Percentiles rank a stretch among this genome's conserved stretches.
Conservation (phyloP, 345 rosid species). For the Lepidium didymum region DNA sequence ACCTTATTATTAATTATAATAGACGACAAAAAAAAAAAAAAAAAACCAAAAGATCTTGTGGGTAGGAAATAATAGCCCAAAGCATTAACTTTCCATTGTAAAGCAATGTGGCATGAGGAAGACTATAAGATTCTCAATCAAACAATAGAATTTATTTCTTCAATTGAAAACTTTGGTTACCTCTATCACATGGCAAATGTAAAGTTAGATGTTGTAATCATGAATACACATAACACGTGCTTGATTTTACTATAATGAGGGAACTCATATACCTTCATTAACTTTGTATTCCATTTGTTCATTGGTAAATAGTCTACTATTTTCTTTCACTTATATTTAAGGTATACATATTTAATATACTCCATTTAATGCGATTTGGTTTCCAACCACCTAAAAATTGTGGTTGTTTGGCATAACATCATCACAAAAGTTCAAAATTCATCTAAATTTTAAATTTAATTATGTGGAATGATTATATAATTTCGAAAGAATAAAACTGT, state of each 20-base stretch:
- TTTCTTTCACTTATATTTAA: background rate
- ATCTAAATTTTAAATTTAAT: too few species aligned
- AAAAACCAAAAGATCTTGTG: background rate
- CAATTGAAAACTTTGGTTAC: constrained; percentile 17
- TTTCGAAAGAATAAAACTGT: too few species aligned
- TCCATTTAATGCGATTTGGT: background rate
- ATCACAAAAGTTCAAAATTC: too few species aligned
- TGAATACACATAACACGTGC: background rate
- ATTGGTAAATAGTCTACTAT: background rate
- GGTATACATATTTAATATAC: background rate
- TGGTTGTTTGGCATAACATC: background rate
- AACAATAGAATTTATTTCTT: constrained; percentile 1
- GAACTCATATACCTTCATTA: background rate
- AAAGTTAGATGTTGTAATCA: constrained; percentile 13
- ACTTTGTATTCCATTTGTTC: background rate
- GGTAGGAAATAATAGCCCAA: constrained; percentile 18
- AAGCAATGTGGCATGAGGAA: background rate
- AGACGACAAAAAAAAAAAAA: background rate
- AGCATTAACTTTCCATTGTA: constrained; percentile 12
- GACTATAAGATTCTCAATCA: background rate
- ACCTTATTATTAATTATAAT: too few species aligned
- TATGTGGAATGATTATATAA: too few species aligned
- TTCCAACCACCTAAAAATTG: background rate
- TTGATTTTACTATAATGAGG: background rate
- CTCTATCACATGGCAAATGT: constrained; percentile 17